A percentile compares a stretch with the other conserved stretches of the same genome.
Conservation (phyloP, 106 monocot species). For the Dioscorea dumetorum region DNA sequence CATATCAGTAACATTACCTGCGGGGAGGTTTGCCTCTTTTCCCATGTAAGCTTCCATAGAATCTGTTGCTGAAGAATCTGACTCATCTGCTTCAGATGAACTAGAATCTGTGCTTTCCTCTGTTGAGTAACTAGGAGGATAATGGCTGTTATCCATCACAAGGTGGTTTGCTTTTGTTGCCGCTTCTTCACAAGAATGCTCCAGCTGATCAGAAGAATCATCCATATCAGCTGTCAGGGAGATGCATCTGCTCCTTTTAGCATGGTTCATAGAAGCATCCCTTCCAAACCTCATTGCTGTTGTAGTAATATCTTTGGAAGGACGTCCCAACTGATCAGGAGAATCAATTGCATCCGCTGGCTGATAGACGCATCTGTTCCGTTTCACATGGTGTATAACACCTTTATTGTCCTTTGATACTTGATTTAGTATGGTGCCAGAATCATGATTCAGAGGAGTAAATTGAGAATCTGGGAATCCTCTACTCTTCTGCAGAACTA, state of each 20-base stretch:
- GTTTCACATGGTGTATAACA: constrained; percentile 18
- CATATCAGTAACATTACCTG: constrained; percentile 2
- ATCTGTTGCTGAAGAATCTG: constrained; percentile 30
- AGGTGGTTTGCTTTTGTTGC: constrained; percentile 18
- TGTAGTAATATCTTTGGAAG: too few relatives aligned
- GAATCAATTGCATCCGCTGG: too few relatives aligned
- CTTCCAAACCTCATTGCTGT: too few relatives aligned
- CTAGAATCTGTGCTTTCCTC: constrained; percentile 46
- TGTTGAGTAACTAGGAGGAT: constrained; percentile 17
- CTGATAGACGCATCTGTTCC: constrained; percentile 1
- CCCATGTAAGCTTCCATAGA: constrained; percentile 19
- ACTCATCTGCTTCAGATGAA: constrained; percentile 16
- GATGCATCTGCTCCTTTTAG: constrained; percentile 1
- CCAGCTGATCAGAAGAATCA: constrained; percentile 28
- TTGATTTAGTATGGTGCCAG: constrained; percentile 4
- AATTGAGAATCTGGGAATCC: constrained; percentile 31
- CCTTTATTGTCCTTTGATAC: constrained; percentile 16
- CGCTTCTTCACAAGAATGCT: constrained; percentile 40
- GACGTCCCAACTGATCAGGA: too few relatives aligned
- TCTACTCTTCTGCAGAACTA: constrained; percentile 72
- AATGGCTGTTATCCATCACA: constrained; percentile 17
- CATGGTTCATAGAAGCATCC: too few relatives aligned
- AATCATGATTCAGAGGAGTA: constrained; percentile 18
- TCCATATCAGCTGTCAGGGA: constrained; percentile 32
- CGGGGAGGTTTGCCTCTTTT: constrained; percentile 12